Base-by-base conservation (phyloP, 169 alveolate genomes). In the Plasmodium fragile region DNA sequence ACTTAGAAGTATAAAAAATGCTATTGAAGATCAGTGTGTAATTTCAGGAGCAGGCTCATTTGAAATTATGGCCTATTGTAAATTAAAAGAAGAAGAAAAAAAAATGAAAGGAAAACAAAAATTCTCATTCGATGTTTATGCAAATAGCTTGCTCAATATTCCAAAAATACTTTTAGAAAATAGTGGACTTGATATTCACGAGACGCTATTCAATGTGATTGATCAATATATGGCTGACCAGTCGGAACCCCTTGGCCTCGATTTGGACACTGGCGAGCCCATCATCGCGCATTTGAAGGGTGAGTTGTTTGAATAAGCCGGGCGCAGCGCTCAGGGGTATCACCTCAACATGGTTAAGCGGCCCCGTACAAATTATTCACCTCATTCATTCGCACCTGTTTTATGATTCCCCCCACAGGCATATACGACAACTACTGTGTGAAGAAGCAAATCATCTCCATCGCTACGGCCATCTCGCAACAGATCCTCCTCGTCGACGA, bases 1-100 rank as follows among this genome's bases (percentile, higher is more conserved):
- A 45, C 97, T 99, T 25, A 96, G 99, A 93, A 99, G 99, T 39
- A 99, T 99, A 69, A 98, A 98, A 87, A 99, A 99, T 96, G 99
- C 98, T 69, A 96, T 98, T 80, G 99, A 98, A 72, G 99, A 99
- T 90, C 96, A 97, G 34, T 93, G 97, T 52, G 99, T 99, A 28
- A 92, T 99, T 39, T 99, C 99, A 0, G 99, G 99, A 32, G 99
- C 99, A 0, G 99, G 99, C 10, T 99, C 99, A 0, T 98, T 98
- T 92, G 99, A 99, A 96, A 92, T 99, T 70, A 97, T 98, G 39
- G 98, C 99, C 34, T 97, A 97, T 92, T 97, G 97, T 90, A 93
- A 96, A 49, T 97, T 99, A 43, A 97, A 92, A 97, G 80, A 85
- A 3, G 95, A 34, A 75, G 95, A 95, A 96, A 96, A 98, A 95